phyloP scores from a whole-genome alignment of 495 filamentous ascomycete species.

The Penicillium robsamsonii region DNA sequence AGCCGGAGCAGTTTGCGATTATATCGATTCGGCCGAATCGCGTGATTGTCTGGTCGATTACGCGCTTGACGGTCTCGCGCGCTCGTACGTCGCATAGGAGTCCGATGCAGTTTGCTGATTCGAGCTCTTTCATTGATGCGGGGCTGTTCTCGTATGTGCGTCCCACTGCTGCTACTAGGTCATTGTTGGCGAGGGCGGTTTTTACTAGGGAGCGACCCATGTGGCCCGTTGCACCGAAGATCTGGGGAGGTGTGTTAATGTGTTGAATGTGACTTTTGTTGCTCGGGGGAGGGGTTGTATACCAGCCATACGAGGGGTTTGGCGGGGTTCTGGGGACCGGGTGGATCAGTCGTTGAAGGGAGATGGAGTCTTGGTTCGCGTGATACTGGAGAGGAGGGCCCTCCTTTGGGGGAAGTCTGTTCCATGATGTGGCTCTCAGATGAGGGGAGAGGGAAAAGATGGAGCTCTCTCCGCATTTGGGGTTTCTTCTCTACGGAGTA shows the following conservation, averaged over 20 bases:
- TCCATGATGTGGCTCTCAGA: slow-evolving; percentile 27
- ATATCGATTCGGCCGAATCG: slow-evolving; percentile 83
- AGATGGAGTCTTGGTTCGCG: slow-evolving; percentile 54
- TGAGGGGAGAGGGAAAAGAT: slow-evolving; percentile 5
- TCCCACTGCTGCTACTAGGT: slow-evolving; percentile 87
- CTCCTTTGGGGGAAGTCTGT: slow-evolving; percentile 33
- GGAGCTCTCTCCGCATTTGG: slow-evolving; percentile 12
- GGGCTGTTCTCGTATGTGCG: slow-evolving; percentile 76
- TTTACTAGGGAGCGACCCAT: slow-evolving; percentile 90
- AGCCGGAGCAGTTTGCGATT: slow-evolving; percentile 86
- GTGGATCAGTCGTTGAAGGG: slow-evolving; percentile 77
- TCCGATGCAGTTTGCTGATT: slow-evolving; percentile 65
- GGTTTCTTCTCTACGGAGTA: neutral
- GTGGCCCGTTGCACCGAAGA: slow-evolving; percentile 95
- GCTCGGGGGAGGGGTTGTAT: slow-evolving; percentile 29
- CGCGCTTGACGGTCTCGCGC: slow-evolving; percentile 69
- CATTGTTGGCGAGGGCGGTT: slow-evolving; percentile 72
- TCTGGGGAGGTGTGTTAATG: slow-evolving; percentile 38
- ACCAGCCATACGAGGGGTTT: slow-evolving; percentile 83
- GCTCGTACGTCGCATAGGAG: slow-evolving; percentile 88
- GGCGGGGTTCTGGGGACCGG: slow-evolving; percentile 65
- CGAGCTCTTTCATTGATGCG: slow-evolving; percentile 60
- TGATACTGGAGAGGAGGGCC: slow-evolving; percentile 24
- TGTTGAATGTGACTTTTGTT: neutral
- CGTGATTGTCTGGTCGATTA: slow-evolving; percentile 64